Conservation (phyloP, 2,329 filamentous ascomycete genomes). For the Fusarium cyanostomum region DNA sequence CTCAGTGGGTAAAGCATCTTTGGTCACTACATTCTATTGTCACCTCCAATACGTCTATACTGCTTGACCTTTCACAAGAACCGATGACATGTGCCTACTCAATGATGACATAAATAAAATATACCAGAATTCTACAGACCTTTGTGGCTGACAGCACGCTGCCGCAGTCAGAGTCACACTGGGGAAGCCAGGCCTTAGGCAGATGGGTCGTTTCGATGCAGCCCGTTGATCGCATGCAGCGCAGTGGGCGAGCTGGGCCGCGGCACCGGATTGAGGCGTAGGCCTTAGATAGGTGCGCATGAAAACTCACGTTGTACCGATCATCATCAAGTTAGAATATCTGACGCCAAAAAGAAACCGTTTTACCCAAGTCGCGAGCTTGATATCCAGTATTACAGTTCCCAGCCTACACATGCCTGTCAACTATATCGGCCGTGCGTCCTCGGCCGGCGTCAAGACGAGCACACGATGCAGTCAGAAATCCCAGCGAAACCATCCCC, state of each 20-base stretch:
- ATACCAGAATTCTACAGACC: not conserved
- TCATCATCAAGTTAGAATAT: not conserved
- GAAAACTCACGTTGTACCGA: not conserved
- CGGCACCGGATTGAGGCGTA: conserved; percentile 4
- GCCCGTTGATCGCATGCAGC: conserved; percentile 18
- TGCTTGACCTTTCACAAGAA: too few relatives aligned
- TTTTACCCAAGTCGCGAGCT: not conserved
- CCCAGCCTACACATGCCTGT: not conserved
- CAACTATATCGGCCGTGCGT: not conserved
- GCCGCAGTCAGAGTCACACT: not conserved
- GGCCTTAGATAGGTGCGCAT: conserved; percentile 7
- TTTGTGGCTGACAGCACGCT: not conserved
- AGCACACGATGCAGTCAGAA: conserved; percentile 5
- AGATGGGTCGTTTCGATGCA: conserved; percentile 17
- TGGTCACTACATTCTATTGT: too few relatives aligned
- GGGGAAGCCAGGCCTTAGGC: conserved; percentile 12
- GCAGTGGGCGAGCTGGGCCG: conserved; percentile 3
- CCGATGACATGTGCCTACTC: not conserved
- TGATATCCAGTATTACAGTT: not conserved
- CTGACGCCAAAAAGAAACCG: not conserved
- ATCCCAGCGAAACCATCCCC: not conserved
- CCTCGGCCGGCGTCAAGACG: not conserved
- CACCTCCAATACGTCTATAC: too few relatives aligned
- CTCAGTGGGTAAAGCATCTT: not conserved
- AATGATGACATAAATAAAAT: not conserved